phyloP scores from a whole-genome alignment of 129 eudicot species.

The Saussurea involucrata region DNA sequence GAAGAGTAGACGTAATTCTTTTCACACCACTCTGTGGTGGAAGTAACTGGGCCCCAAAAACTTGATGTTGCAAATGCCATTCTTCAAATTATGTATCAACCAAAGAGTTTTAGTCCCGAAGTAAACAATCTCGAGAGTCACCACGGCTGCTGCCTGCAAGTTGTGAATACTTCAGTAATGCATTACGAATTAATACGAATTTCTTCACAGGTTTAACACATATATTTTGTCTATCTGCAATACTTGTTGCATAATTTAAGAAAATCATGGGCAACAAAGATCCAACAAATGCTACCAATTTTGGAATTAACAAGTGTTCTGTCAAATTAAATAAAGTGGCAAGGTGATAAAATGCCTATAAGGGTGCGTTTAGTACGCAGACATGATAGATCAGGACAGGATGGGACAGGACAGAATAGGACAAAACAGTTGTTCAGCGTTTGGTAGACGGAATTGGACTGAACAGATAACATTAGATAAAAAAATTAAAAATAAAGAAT shows the following conservation, averaged over 20 bases:
- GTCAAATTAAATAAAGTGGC: neutral
- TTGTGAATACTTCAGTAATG: neutral
- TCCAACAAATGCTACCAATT: neutral
- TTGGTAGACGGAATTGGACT: too few relatives aligned
- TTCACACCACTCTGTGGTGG: conserved; percentile 64
- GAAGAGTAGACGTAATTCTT: conserved; percentile 54
- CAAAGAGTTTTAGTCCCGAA: neutral
- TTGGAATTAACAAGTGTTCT: neutral
- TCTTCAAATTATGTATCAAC: conserved; percentile 2
- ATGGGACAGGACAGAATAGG: too few relatives aligned
- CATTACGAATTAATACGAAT: neutral
- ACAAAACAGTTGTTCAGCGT: too few relatives aligned
- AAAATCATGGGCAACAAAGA: neutral
- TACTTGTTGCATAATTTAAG: neutral
- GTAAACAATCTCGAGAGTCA: neutral
- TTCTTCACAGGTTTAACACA: neutral
- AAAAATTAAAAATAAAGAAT: too few relatives aligned
- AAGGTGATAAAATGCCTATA: neutral
- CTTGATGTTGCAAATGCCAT: conserved; percentile 65
- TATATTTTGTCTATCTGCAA: neutral
- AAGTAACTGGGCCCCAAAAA: conserved; percentile 79
- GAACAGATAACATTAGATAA: too few relatives aligned
- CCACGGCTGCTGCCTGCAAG: conserved; percentile 9
- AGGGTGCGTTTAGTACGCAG: too few relatives aligned
- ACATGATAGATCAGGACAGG: too few relatives aligned